Evolutionary conservation across 1,284 basidiomycete species (phyloP).

Genomic region (Cutaneotrichosporon mucoides): DNA sequence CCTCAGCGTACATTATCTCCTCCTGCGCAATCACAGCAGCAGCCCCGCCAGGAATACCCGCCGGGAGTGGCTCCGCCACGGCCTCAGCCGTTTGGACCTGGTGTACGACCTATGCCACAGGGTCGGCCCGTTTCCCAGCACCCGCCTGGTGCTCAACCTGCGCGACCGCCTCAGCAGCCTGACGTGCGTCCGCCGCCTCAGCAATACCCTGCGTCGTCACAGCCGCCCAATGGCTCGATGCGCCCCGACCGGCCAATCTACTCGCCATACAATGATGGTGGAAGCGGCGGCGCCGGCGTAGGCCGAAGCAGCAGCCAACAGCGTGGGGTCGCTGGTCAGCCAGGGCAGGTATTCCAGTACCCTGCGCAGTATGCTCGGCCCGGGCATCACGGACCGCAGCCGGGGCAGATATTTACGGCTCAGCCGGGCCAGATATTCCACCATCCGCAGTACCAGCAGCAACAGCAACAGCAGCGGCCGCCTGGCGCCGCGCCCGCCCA

Average conservation of each 20-base stretch:
- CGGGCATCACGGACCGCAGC: slow-evolving; percentile 18
- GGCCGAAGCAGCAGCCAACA: slow-evolving; percentile 22
- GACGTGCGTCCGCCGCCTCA: slow-evolving; percentile 9
- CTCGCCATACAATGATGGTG: slow-evolving; percentile 9
- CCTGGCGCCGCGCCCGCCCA: neutral
- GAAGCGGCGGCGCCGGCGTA: slow-evolving; percentile 8
- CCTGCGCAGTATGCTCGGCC: slow-evolving; percentile 14
- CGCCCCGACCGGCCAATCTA: slow-evolving; percentile 10
- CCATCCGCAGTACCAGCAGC: slow-evolving; percentile 28
- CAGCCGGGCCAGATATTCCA: slow-evolving; percentile 40
- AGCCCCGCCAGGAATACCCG: slow-evolving; percentile 15
- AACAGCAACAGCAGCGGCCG: slow-evolving; percentile 10
- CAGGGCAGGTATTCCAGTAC: slow-evolving; percentile 48
- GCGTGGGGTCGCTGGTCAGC: slow-evolving; percentile 8
- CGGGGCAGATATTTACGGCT: slow-evolving; percentile 34
- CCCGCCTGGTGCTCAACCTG: neutral
- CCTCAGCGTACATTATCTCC: too few species aligned
- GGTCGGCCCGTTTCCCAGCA: neutral
- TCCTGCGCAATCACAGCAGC: slow-evolving; percentile 4
- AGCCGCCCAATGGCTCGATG: neutral
- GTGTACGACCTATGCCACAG: neutral
- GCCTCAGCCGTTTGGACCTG: slow-evolving; percentile 4
- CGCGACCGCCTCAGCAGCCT: slow-evolving; percentile 5
- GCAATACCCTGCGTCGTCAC: slow-evolving; percentile 2
- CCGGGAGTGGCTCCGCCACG: slow-evolving; percentile 17